Conservation (phyloP, 257 asterid genomes). For the Salvia hispanica region DNA sequence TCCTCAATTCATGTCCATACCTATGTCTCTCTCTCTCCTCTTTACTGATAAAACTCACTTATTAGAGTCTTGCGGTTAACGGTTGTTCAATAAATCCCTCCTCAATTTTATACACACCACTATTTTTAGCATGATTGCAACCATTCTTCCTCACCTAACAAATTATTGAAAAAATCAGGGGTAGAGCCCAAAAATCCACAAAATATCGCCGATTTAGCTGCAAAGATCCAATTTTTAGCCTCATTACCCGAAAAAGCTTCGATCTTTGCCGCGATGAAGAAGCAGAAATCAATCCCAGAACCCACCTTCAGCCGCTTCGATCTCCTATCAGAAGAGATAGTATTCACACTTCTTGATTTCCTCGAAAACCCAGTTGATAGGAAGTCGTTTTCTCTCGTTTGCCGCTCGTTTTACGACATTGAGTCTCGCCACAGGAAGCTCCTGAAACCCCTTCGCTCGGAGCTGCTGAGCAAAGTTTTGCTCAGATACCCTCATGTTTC, state of each 20-base stretch:
- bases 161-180: slow-evolving; percentile 13
- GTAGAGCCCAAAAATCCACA: not conserved
- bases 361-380: slow-evolving; percentile 73
- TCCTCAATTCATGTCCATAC: slow-evolving; percentile 36
- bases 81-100: slow-evolving; percentile 30
- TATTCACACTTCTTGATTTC: slow-evolving; percentile 64
- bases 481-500: slow-evolving; percentile 52
- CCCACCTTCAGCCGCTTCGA: slow-evolving; percentile 58
- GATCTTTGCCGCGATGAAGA: slow-evolving; percentile 57
- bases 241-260: slow-evolving; percentile 17
- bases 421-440: slow-evolving; percentile 70
- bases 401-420: slow-evolving; percentile 57
- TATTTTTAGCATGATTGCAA: not conserved
- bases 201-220: not conserved
- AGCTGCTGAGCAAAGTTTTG: slow-evolving; percentile 50
- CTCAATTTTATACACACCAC: not conserved
- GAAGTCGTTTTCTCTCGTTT: slow-evolving; percentile 80
- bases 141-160: not conserved
- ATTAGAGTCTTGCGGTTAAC: slow-evolving; percentile 48
- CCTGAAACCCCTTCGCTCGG: slow-evolving; percentile 70
- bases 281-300: slow-evolving; percentile 40
- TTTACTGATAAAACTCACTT: slow-evolving; percentile 38
- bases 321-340: slow-evolving; percentile 68
- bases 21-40: slow-evolving; percentile 7
- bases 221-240: slow-evolving; percentile 36